phyloP scores from a whole-genome alignment of 805 yeast species.

The Saccharomycopsis guyanensis region DNA sequence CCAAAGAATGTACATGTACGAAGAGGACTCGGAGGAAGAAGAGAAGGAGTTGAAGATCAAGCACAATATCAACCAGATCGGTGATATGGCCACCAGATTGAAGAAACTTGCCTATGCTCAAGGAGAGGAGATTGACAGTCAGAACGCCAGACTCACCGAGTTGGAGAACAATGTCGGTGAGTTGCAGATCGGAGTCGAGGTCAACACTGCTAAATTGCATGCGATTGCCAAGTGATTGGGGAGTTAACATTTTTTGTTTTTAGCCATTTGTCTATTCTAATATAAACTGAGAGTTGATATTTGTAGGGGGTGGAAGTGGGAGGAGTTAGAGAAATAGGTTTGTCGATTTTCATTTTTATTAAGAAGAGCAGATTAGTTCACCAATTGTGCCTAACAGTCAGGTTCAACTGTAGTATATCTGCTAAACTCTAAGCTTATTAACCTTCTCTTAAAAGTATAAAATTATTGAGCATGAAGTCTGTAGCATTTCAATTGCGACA shows the following conservation, averaged over 20 bases:
- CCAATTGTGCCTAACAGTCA: too few species aligned
- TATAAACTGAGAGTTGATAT: too few species aligned
- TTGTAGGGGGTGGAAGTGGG: too few species aligned
- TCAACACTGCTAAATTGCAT: conserved; percentile 33
- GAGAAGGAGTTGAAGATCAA: conserved; percentile 86
- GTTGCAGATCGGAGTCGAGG: conserved; percentile 75
- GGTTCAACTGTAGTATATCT: too few species aligned
- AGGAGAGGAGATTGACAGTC: conserved; percentile 71
- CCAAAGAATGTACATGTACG: conserved; percentile 64
- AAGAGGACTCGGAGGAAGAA: conserved; percentile 84
- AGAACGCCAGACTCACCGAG: conserved; percentile 62
- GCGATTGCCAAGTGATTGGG: conserved; percentile 4
- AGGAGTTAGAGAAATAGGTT: too few species aligned
- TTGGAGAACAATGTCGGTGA: conserved; percentile 81
- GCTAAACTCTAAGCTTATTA: too few species aligned
- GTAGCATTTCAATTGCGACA: too few species aligned
- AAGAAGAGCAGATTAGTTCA: too few species aligned
- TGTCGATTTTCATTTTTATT: too few species aligned
- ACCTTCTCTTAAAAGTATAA: too few species aligned
- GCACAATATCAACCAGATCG: conserved; percentile 71
- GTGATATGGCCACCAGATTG: conserved; percentile 58
- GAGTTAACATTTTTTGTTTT: neutral
- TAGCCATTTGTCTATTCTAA: neutral
- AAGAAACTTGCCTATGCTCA: conserved; percentile 65
- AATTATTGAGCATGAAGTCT: too few species aligned